A percentile compares a stretch with the other conserved stretches of the same genome.
Conservation (phyloP, 2,329 filamentous ascomycete genomes). For the Cladosporium sphaerospermum region DNA sequence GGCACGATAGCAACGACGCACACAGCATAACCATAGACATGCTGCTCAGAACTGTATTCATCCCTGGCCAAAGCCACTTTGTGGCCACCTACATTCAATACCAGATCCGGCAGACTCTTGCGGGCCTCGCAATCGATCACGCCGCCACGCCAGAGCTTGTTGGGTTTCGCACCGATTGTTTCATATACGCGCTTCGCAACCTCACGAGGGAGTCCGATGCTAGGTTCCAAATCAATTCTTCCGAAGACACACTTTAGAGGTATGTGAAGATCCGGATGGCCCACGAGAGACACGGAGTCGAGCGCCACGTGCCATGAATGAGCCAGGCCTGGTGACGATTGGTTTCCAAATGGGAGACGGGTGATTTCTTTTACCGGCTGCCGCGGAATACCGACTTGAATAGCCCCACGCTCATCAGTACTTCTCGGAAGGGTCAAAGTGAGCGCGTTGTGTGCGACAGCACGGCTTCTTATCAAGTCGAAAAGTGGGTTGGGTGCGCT, state of each 20-base stretch:
- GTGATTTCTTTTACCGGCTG: neutral
- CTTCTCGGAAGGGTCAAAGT: neutral
- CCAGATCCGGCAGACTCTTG: conserved; percentile 2
- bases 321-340: neutral
- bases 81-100: neutral
- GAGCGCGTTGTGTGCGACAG: neutral
- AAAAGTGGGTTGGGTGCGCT: neutral
- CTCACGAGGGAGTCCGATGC: neutral
- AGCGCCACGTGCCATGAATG: conserved; percentile 2
- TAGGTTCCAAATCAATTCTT: neutral
- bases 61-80: neutral
- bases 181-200: neutral
- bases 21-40: neutral
- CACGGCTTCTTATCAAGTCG: neutral
- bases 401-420: neutral
- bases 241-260: neutral
- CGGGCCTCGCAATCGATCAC: neutral
- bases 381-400: neutral
- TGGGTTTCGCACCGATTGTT: neutral
- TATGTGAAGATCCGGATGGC: neutral
- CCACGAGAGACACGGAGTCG: neutral
- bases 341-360: neutral
- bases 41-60: conserved; percentile 6
- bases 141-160: conserved; percentile 1
- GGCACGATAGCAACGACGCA: conserved; percentile 6